Evolutionary conservation across 768 basidiomycete genomes (phyloP).

Genomic region (Dacryopinax primogenitus): DNA sequence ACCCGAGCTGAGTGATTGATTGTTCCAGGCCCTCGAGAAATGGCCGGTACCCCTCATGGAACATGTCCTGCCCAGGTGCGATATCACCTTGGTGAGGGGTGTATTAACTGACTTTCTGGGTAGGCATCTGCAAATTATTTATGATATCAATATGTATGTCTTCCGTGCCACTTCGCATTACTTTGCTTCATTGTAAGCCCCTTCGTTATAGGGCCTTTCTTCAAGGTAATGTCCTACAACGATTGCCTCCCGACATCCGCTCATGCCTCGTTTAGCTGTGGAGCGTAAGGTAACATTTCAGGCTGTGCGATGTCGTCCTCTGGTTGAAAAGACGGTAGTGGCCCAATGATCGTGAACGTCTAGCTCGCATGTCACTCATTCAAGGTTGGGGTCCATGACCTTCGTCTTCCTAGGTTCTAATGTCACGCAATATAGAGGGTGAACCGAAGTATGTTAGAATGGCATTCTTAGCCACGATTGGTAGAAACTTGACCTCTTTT

Average conservation of each 20-base stretch:
- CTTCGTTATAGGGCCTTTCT: conserved; percentile 35
- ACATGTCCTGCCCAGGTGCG: conserved; percentile 64
- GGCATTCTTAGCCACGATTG: conserved; percentile 85
- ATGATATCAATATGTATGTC: conserved; percentile 55
- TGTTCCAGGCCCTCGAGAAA: background rate
- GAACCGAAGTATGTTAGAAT: conserved; percentile 75
- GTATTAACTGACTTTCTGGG: background rate
- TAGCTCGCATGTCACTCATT: conserved; percentile 82
- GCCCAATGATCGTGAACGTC: conserved; percentile 70
- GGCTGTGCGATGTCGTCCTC: conserved; percentile 21
- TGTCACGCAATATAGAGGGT: conserved; percentile 45
- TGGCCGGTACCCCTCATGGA: conserved; percentile 71
- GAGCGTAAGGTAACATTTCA: conserved; percentile 3
- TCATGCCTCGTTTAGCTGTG: background rate
- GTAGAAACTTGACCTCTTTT: conserved; percentile 19
- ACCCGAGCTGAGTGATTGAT: too few species aligned
- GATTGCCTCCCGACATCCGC: background rate
- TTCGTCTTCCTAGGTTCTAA: background rate
- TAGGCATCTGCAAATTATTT: conserved; percentile 84
- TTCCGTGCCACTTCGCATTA: conserved; percentile 32
- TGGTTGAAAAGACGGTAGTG: conserved; percentile 72
- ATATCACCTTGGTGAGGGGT: conserved; percentile 12
- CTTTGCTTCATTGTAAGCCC: background rate
- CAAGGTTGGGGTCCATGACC: conserved; percentile 42
- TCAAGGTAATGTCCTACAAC: conserved; percentile 37